A percentile compares a stretch with the other conserved stretches of the same genome.
phyloP scores from a whole-genome alignment of 805 yeast species.

The Brettanomyces anomalus region DNA sequence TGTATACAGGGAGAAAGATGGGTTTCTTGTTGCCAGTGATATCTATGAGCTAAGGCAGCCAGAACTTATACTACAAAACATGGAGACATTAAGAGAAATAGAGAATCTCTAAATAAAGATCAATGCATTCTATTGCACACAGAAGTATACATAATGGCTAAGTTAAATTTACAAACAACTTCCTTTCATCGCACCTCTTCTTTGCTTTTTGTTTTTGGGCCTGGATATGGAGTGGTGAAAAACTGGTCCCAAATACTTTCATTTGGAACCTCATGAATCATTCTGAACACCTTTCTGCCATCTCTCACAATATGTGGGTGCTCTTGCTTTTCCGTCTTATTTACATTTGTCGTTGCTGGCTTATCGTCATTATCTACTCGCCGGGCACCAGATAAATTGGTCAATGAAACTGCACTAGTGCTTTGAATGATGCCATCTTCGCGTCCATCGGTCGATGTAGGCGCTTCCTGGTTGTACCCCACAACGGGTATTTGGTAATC shows the following conservation, averaged over 20 bases:
- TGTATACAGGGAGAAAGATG: slow-evolving; percentile 7
- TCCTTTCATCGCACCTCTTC: too few species aligned
- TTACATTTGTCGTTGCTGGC: neutral
- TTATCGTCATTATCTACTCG: too few species aligned
- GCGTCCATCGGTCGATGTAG: neutral
- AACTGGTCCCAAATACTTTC: slow-evolving; percentile 67
- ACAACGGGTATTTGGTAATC: slow-evolving; percentile 12
- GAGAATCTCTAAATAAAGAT: slow-evolving; percentile 7
- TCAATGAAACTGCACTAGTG: neutral
- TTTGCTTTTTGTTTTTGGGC: too few species aligned
- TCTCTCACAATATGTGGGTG: slow-evolving; percentile 24
- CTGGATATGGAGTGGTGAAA: slow-evolving; percentile 23
- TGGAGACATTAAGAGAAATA: slow-evolving; percentile 9
- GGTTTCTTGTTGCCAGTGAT: slow-evolving; percentile 11
- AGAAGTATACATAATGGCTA: too few species aligned
- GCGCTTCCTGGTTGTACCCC: neutral
- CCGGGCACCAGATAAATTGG: neutral
- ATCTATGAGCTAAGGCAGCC: slow-evolving; percentile 15
- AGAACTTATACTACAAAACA: slow-evolving; percentile 6
- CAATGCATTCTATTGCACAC: too few species aligned
- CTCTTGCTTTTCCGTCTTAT: neutral
- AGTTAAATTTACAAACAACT: too few species aligned
- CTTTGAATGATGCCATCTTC: neutral
- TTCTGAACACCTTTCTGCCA: slow-evolving; percentile 47
- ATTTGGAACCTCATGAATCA: slow-evolving; percentile 54